Evolutionary conservation across 2,329 filamentous ascomycete genomes (phyloP), one percentile per base, ranked within the genome.

Genomic region (Sporothrix pseudoabietina): DNA sequence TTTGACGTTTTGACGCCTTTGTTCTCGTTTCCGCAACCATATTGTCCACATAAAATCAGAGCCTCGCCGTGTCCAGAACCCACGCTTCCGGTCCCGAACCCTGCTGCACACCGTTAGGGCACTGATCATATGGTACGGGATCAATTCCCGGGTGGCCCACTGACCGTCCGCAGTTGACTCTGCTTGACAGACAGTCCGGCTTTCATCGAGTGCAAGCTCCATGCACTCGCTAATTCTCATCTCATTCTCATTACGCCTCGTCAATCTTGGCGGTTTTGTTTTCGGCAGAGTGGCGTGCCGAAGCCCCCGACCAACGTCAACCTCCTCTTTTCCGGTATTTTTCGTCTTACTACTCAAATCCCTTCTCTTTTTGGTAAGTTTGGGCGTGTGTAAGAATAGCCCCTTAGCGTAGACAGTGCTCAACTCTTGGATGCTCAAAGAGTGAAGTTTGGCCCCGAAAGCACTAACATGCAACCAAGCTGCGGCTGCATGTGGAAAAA

Each of bases 401-500:
- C 14, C 8, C 6, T 59, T 35, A 7, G 7, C 35, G 35, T 3
- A 35, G 30, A 30, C 54, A 30, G 41, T 47, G 41, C 6, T 49
- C 44, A 19, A 49, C 44, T 9, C 41, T 12, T 44, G 9, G 9
- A 49, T 49, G 14, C 14, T 49, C 44, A 49, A 49, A 5, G 44
- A 19, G 14, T 19, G 14, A 49, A 5, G 14, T 19, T 19, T 49
- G 14, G 44, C 52, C 9, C 32, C 59, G 22, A 63, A 63, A 22
- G 8, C 35, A 59, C 59, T 26, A 63, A 44, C 19, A 63, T 41
- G 35, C 44, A 1, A 44, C 59, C 59, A 63, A 63, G 35, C 8
- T 63, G 35, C 57, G 6, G n/a, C 61, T 47, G 61, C 61, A 66
- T 66, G 26, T 26, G n/a, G n/a, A 63, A 63, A 63, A 41, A 63